Evolutionary conservation across 2,329 filamentous ascomycete species (phyloP).

Genomic region (Pseudogymnoascus sp.): DNA sequence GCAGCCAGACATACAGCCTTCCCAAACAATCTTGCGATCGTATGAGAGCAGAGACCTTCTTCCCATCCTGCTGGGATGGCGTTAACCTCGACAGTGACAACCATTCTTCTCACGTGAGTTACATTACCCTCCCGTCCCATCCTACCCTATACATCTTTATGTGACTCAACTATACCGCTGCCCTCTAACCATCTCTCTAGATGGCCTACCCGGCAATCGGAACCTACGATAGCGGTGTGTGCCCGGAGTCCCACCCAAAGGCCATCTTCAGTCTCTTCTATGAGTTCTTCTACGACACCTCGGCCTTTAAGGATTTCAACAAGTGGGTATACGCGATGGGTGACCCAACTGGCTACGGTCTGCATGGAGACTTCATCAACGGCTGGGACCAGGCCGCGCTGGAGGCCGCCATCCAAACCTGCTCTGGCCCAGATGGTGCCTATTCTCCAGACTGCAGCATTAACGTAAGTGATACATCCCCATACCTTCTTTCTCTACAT

Average conservation of each 20-base stretch:
- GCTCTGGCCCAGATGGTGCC: slow-evolving; percentile 6
- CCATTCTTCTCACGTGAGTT: slow-evolving; percentile 15
- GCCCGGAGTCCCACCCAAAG: slow-evolving; percentile 15
- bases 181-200: not conserved
- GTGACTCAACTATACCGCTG: not conserved
- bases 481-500: not conserved
- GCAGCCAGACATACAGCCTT: not conserved
- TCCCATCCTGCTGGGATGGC: slow-evolving; percentile 20
- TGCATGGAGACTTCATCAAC: slow-evolving; percentile 16
- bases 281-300: slow-evolving; percentile 15
- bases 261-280: slow-evolving; percentile 13
- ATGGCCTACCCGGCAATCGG: slow-evolving; percentile 10
- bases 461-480: not conserved
- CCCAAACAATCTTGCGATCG: not conserved
- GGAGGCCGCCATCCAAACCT: slow-evolving; percentile 10
- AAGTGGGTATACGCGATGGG: slow-evolving; percentile 13
- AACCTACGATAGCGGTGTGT: slow-evolving; percentile 13
- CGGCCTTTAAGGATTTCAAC: slow-evolving; percentile 8
- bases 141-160: not conserved
- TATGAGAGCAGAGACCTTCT: slow-evolving; percentile 9
- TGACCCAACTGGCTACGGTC: slow-evolving; percentile 15
- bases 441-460: slow-evolving; percentile 1
- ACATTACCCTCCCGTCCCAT: not conserved
- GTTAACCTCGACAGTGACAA: slow-evolving; percentile 15
- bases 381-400: slow-evolving; percentile 14